phyloP scores from a whole-genome alignment of 2,329 filamentous ascomycete genomes.

The Beauveria medogensis region DNA sequence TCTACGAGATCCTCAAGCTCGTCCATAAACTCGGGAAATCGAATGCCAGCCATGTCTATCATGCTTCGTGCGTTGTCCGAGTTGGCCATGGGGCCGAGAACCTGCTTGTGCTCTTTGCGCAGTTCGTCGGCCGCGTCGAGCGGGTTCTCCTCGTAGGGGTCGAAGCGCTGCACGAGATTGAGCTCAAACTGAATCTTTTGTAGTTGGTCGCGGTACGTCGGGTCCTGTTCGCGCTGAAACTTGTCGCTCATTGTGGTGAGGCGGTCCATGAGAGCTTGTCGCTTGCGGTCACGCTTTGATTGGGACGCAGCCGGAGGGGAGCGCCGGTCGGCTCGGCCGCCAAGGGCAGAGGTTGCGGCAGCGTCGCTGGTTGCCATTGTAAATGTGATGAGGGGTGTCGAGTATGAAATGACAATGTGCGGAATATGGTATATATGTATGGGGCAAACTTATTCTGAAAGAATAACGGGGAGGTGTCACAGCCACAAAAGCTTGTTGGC shows the following conservation, averaged over 20 bases:
- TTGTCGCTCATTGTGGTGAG: conserved; percentile 67
- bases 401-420: background rate
- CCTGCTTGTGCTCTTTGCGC: conserved; percentile 46
- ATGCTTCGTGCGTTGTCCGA: conserved; percentile 44
- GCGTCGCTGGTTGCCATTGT: conserved; percentile 34
- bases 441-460: background rate
- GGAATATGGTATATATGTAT: background rate
- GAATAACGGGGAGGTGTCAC: background rate
- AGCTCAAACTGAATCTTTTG: conserved; percentile 89
- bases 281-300: conserved; percentile 86
- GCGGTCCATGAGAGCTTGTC: conserved; percentile 73
- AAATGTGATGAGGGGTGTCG: background rate
- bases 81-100: conserved; percentile 30
- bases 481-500: background rate
- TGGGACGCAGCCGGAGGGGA: conserved; percentile 33
- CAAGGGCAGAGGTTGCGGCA: conserved; percentile 23
- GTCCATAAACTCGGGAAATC: conserved; percentile 77
- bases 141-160: conserved; percentile 66
- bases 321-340: conserved; percentile 27
- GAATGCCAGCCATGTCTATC: conserved; percentile 69
- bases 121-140: conserved; percentile 64
- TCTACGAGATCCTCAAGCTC: conserved; percentile 85
- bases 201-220: conserved; percentile 80
- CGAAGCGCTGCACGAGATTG: conserved; percentile 74
- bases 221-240: conserved; percentile 73